These are phyloP conservation scores for Eucalyptus cladocalyx DNA, from an alignment of 345 rosid species.

Conservation along the genomic window DNA sequence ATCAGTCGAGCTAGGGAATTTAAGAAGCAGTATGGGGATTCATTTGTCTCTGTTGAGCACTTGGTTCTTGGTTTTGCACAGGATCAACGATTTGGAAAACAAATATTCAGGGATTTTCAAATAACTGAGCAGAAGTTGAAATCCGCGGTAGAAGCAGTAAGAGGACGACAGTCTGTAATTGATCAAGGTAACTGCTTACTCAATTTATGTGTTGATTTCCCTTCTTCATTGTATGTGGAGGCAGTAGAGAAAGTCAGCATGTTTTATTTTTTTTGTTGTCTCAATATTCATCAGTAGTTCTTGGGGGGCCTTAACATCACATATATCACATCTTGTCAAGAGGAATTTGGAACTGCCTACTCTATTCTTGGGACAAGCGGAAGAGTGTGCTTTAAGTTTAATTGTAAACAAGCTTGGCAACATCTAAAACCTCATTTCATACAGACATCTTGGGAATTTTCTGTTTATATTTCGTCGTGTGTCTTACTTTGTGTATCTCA, in stretches of 20 bases:
- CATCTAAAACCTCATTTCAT: neutral
- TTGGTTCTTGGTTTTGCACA: slow-evolving; percentile 75
- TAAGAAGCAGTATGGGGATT: slow-evolving; percentile 89
- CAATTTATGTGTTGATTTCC: neutral
- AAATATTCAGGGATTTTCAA: slow-evolving; percentile 75
- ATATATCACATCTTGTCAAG: neutral
- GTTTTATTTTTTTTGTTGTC: neutral
- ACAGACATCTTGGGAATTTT: neutral
- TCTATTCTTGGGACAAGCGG: neutral
- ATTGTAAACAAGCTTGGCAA: neutral
- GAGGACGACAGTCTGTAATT: slow-evolving; percentile 95
- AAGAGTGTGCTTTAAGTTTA: neutral
- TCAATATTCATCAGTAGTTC: neutral
- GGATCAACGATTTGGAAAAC: slow-evolving; percentile 90
- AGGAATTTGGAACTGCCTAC: neutral
- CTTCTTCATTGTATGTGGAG: neutral
- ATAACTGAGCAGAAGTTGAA: slow-evolving; percentile 50
- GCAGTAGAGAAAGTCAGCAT: neutral
- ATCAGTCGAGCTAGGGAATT: slow-evolving; percentile 68
- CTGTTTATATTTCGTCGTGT: neutral
- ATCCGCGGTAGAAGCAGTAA: slow-evolving; percentile 77
- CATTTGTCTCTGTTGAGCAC: slow-evolving; percentile 93
- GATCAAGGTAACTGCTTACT: slow-evolving; percentile 60
- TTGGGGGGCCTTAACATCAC: neutral
- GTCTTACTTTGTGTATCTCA: neutral